Conservation (phyloP, 805 yeast genomes). For the Lachancea nothofagi region DNA sequence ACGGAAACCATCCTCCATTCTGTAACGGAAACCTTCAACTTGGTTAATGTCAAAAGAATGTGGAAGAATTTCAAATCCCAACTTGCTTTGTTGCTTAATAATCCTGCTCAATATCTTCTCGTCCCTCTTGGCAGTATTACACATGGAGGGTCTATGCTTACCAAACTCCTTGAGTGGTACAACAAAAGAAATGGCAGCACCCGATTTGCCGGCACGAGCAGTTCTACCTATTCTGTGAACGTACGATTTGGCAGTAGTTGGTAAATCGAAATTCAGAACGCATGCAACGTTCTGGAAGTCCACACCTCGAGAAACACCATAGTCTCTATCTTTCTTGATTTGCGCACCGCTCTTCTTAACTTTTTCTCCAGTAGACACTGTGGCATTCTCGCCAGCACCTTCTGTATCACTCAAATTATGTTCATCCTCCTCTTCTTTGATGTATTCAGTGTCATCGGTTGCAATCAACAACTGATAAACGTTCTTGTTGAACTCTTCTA, state of each 20-base stretch:
- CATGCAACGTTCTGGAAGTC: conserved; percentile 96
- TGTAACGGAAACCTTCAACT: conserved; percentile 90
- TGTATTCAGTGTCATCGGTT: conserved; percentile 78
- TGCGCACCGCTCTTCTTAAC: conserved; percentile 24
- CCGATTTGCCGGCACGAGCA: conserved; percentile 94
- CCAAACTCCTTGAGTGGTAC: conserved; percentile 81
- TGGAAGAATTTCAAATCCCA: conserved; percentile 74
- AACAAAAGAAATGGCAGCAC: conserved; percentile 90
- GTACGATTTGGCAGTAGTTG: conserved; percentile 81
- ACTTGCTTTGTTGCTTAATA: conserved; percentile 64
- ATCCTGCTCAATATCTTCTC: conserved; percentile 80
- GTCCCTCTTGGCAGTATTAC: conserved; percentile 68
- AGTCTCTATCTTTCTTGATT: conserved; percentile 59
- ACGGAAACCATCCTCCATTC: conserved; percentile 95
- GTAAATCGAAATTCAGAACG: conserved; percentile 91
- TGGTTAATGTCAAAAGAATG: conserved; percentile 88
- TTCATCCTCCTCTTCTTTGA: conserved; percentile 40
- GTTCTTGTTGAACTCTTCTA: conserved; percentile 89
- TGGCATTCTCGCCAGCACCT: conserved; percentile 9
- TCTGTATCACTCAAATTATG: conserved; percentile 1
- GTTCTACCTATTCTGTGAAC: conserved; percentile 95
- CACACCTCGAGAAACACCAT: conserved; percentile 94
- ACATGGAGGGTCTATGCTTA: conserved; percentile 75
- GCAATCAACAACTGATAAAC: conserved; percentile 85
- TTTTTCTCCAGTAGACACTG: conserved; percentile 18